Evolutionary conservation across 1,284 basidiomycete species (phyloP).

Genomic region (Heterobasidion parviporum): DNA sequence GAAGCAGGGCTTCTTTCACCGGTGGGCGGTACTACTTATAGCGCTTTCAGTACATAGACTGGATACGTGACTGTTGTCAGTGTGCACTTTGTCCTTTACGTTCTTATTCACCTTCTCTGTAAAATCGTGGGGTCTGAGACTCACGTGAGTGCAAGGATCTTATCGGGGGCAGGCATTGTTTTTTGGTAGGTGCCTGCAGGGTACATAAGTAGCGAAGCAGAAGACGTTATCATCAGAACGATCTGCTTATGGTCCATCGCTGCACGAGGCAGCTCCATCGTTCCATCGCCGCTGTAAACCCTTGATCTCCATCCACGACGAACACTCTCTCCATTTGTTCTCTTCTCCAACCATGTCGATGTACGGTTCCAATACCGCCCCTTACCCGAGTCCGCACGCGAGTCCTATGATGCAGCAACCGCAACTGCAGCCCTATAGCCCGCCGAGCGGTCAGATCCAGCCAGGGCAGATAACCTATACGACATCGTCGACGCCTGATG

Average conservation of each 20-base stretch:
- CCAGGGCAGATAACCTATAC: conserved; percentile 65
- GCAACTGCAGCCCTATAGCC: conserved; percentile 5
- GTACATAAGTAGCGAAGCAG: not conserved
- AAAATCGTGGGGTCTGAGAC: too few species aligned
- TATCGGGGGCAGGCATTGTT: not conserved
- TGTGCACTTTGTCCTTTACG: not conserved
- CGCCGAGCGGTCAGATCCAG: conserved; percentile 26
- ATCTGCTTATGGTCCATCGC: not conserved
- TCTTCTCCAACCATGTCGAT: conserved; percentile 6
- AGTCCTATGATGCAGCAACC: conserved; percentile 3
- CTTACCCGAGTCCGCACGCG: conserved; percentile 10
- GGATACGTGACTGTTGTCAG: not conserved
- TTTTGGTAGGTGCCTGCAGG: not conserved
- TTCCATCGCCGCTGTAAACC: not conserved
- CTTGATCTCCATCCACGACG: conserved; percentile 1
- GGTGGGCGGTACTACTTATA: not conserved
- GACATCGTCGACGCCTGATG: conserved; percentile 49
- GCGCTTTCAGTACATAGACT: not conserved
- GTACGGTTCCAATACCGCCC: conserved; percentile 8
- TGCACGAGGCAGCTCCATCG: not conserved
- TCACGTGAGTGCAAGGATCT: not conserved
- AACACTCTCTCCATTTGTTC: not conserved
- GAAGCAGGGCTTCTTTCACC: not conserved
- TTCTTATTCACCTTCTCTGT: not conserved
- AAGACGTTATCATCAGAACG: not conserved